A percentile compares a stretch with the other conserved stretches of the same genome.
Conservation (phyloP, 305 asterid genomes). For the Plantago rigida region DNA sequence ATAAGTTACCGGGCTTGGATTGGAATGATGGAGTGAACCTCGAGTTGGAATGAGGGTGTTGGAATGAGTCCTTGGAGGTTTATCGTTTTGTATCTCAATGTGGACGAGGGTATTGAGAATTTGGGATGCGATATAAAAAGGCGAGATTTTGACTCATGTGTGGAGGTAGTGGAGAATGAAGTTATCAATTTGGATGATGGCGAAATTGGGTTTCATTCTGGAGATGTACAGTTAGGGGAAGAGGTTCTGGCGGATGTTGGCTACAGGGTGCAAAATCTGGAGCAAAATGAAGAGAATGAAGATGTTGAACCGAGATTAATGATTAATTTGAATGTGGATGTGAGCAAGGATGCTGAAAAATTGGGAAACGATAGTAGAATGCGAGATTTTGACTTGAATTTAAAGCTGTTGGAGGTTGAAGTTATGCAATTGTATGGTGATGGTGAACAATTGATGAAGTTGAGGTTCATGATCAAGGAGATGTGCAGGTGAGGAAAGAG, state of each 20-base stretch:
- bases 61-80: background rate
- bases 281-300: too few species aligned
- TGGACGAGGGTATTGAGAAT: conserved; percentile 33
- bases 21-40: conserved; percentile 20
- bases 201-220: conserved; percentile 8
- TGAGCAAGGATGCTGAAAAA: too few species aligned
- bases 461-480: too few species aligned
- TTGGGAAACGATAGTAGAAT: too few species aligned
- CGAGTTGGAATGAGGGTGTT: conserved; percentile 36
- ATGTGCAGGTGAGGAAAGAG: too few species aligned
- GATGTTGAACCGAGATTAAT: too few species aligned
- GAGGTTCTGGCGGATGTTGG: conserved; percentile 22
- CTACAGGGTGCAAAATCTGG: background rate
- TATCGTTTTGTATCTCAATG: conserved; percentile 35
- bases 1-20: conserved; percentile 19
- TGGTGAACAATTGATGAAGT: too few species aligned
- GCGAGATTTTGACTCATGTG: conserved; percentile 65
- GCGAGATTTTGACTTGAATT: too few species aligned
- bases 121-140: conserved; percentile 32
- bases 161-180: conserved; percentile 52
- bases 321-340: too few species aligned
- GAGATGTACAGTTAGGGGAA: conserved; percentile 27
- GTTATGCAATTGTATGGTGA: too few species aligned
- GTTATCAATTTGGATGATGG: conserved; percentile 32
- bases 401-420: too few species aligned